Conservation (phyloP, 441 rosid species). For the Populus hybrid region DNA sequence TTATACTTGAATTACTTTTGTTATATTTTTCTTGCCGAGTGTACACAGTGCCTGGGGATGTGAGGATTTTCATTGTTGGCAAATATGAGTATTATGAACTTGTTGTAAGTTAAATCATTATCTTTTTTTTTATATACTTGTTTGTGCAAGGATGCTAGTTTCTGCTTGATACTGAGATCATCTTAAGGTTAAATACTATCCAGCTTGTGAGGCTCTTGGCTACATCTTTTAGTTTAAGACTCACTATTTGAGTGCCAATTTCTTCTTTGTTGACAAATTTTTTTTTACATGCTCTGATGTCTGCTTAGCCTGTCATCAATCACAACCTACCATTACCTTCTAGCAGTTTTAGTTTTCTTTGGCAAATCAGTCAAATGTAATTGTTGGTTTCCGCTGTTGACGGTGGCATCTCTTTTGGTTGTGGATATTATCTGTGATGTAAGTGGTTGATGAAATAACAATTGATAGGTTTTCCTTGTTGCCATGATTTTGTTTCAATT, state of each 20-base stretch:
- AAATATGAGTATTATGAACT: slow-evolving; percentile 79
- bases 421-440: background rate
- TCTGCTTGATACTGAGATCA: background rate
- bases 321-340: background rate
- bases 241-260: background rate
- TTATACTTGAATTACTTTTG: too few species aligned
- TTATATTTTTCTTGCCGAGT: too few species aligned
- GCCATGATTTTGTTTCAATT: too few species aligned
- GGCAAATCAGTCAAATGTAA: background rate
- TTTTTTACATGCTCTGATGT: background rate
- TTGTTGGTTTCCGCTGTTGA: background rate
- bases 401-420: background rate
- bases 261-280: background rate
- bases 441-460: background rate
- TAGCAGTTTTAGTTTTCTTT: background rate
- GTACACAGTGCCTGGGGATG: background rate
- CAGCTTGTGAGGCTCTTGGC: background rate
- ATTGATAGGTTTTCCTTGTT: background rate
- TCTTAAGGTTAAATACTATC: background rate
- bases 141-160: background rate
- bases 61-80: too few species aligned
- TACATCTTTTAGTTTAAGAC: background rate
- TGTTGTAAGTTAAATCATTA: slow-evolving; percentile 57
- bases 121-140: background rate
- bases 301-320: background rate